phyloP scores from a whole-genome alignment of 768 basidiomycete genomes.

The Xerocomus spinulosus region DNA sequence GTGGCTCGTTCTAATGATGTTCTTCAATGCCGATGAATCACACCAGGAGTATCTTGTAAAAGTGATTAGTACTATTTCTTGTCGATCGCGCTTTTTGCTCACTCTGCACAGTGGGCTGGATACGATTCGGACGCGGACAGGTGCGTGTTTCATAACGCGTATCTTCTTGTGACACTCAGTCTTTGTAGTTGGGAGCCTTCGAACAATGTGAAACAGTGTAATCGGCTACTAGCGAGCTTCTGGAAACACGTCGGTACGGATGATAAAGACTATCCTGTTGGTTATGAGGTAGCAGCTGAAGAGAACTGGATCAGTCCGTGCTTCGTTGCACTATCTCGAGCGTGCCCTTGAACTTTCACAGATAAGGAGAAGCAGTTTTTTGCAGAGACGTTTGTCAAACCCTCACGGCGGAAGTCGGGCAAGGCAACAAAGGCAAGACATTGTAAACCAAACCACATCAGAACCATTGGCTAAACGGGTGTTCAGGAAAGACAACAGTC shows the following conservation, averaged over 20 bases:
- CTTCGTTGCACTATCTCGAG: background rate
- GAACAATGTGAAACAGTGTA: conserved; percentile 52
- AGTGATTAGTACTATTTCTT: conserved; percentile 33
- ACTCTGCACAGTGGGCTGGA: conserved; percentile 55
- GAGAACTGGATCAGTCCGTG: conserved; percentile 56
- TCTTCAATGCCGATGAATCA: background rate
- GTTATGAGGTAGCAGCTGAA: conserved; percentile 40
- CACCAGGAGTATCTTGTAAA: conserved; percentile 64
- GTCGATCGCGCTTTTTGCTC: background rate
- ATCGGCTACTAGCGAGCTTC: conserved; percentile 58
- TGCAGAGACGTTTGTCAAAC: conserved; percentile 24
- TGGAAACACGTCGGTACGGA: conserved; percentile 59
- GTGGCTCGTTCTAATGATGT: conserved; percentile 13
- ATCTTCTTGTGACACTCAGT: background rate
- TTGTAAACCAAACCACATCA: background rate
- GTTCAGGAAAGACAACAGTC: conserved; percentile 17
- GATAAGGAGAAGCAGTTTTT: conserved; percentile 40
- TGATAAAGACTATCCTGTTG: conserved; percentile 48
- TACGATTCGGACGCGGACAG: conserved; percentile 55
- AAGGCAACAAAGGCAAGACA: conserved; percentile 15
- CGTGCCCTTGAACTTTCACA: conserved; percentile 14
- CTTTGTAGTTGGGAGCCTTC: conserved; percentile 63
- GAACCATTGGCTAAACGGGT: background rate
- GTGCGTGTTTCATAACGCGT: conserved; percentile 33
- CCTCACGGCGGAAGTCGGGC: conserved; percentile 11